phyloP scores from a whole-genome alignment of 2,329 filamentous ascomycete species.

The Colletotrichum musae region DNA sequence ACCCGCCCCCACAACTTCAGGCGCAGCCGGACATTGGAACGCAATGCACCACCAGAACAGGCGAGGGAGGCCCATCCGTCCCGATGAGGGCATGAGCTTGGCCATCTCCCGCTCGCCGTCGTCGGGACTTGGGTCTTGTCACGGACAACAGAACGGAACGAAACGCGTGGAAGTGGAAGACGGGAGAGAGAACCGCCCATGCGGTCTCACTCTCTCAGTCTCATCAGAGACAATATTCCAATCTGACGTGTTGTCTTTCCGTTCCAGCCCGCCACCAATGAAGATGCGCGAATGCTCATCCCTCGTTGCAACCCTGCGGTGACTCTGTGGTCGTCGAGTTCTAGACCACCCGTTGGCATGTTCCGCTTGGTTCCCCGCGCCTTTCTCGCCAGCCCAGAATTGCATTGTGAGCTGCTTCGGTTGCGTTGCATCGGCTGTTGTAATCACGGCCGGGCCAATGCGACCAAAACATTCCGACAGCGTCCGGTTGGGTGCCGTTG shows the following conservation, averaged over 20 bases:
- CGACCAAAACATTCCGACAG: constrained; percentile 9
- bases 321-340: constrained; percentile 1
- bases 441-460: constrained; percentile 20
- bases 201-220: constrained; percentile 11
- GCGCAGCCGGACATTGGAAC: constrained; percentile 38
- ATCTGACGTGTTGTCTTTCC: constrained; percentile 23
- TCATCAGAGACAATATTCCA: constrained; percentile 27
- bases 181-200: neutral
- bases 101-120: constrained; percentile 31
- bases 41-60: constrained; percentile 28
- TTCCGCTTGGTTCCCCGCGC: neutral
- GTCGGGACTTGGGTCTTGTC: neutral
- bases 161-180: no score
- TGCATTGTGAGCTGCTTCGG: neutral
- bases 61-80: neutral
- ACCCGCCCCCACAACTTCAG: constrained; percentile 36
- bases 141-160: no score
- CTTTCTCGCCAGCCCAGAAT: neutral
- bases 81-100: constrained; percentile 25
- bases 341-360: constrained; percentile 32
- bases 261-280: constrained; percentile 26
- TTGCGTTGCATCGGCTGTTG: constrained; percentile 28
- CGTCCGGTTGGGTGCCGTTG: constrained; percentile 15
- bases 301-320: constrained; percentile 30
- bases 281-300: constrained; percentile 12